These are phyloP conservation scores for Lentinula boryana DNA, from an alignment of 768 basidiomycete species.

Conservation along the genomic window DNA sequence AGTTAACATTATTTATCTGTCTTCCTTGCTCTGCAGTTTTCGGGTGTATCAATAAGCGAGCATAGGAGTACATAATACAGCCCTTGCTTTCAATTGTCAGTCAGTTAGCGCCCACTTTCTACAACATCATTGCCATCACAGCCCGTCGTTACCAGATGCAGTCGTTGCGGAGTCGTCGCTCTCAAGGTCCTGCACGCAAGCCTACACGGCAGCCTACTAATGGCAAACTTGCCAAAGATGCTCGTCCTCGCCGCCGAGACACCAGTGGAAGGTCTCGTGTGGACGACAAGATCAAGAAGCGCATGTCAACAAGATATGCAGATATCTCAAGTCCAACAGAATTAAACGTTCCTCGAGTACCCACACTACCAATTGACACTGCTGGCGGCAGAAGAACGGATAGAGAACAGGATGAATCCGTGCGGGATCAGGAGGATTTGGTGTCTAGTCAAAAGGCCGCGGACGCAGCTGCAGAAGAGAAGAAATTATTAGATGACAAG, in stretches of 20 bases:
- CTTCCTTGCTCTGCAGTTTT: constrained; percentile 2
- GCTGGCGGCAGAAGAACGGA: constrained; percentile 23
- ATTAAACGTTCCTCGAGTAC: constrained; percentile 48
- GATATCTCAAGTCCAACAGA: constrained; percentile 74
- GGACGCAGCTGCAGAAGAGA: constrained; percentile 52
- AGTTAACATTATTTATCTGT: neutral
- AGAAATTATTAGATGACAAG: constrained; percentile 63
- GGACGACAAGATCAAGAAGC: constrained; percentile 93
- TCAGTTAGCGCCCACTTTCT: neutral
- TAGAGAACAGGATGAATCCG: constrained; percentile 43
- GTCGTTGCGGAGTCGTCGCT: constrained; percentile 47
- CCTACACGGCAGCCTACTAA: constrained; percentile 13
- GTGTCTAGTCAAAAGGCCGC: constrained; percentile 16
- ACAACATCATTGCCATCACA: neutral
- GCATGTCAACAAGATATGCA: constrained; percentile 92
- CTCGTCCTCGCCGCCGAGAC: constrained; percentile 29
- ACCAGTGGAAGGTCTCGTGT: constrained; percentile 45
- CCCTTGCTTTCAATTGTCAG: no score
- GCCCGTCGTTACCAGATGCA: constrained; percentile 31
- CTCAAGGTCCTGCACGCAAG: constrained; percentile 34
- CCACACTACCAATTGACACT: constrained; percentile 38
- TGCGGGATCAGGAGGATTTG: constrained; percentile 25
- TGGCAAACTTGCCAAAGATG: constrained; percentile 26
- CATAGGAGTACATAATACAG: neutral
- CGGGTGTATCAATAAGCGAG: neutral